Evolutionary conservation across 106 monocot genomes (phyloP).

Genomic region (Posidonia australis): DNA sequence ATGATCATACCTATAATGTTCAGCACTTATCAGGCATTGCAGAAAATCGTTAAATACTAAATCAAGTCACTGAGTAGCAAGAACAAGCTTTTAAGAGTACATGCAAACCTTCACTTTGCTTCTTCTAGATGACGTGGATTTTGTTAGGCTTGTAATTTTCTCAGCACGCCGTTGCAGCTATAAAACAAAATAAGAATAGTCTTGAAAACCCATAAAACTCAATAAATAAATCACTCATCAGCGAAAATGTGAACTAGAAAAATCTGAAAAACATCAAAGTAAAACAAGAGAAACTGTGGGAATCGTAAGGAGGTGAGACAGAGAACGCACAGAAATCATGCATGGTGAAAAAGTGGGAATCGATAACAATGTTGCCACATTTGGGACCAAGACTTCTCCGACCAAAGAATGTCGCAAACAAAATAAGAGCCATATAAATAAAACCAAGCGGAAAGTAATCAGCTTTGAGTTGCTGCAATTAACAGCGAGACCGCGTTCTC

Average conservation of each 20-base stretch:
- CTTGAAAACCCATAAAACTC: too few species aligned
- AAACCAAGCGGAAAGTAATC: neutral
- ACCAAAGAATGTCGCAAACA: too few species aligned
- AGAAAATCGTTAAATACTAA: neutral
- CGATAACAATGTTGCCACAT: too few species aligned
- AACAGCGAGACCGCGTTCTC: neutral
- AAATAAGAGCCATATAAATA: too few species aligned
- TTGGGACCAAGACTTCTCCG: too few species aligned
- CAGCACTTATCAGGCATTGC: neutral
- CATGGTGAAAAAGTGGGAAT: neutral
- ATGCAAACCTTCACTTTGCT: conserved; percentile 45
- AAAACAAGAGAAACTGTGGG: neutral
- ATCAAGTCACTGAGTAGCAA: neutral
- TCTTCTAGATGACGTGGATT: conserved; percentile 17
- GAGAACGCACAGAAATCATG: neutral
- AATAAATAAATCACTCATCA: too few species aligned
- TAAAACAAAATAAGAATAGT: neutral
- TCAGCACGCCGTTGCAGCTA: conserved; percentile 29
- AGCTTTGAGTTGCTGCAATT: neutral
- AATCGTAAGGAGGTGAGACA: neutral
- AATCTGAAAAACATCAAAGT: neutral
- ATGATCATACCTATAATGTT: neutral
- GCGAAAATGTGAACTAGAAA: too few species aligned
- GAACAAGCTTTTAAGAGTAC: neutral
- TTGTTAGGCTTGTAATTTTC: conserved; percentile 17